Conservation (phyloP, 2,329 filamentous ascomycete species). For the Xylaria sp. region DNA sequence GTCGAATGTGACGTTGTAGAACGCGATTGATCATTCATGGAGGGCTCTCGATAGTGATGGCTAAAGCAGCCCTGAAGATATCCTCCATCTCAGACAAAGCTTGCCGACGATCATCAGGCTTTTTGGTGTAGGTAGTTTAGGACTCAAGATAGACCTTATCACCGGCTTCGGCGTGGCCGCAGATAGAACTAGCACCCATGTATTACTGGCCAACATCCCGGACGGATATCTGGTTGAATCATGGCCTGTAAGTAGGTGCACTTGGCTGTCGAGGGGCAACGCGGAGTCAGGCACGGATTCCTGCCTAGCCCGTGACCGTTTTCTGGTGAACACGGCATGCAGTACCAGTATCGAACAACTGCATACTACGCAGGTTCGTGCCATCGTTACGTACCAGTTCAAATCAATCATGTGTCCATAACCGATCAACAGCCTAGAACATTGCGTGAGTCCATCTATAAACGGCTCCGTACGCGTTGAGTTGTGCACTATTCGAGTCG, state of each 20-base stretch:
- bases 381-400: neutral
- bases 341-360: neutral
- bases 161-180: slow-evolving; percentile 17
- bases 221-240: neutral
- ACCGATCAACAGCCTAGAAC: slow-evolving; percentile 11
- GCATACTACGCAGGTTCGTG: neutral
- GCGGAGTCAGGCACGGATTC: neutral
- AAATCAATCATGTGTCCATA: neutral
- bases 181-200: neutral
- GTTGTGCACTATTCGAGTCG: too few species aligned
- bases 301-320: neutral
- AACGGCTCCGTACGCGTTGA: slow-evolving; percentile 9
- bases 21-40: neutral
- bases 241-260: neutral
- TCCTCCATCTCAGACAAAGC: neutral
- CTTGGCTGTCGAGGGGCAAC: neutral
- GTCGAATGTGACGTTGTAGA: neutral
- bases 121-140: neutral
- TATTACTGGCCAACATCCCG: neutral
- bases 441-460: slow-evolving; percentile 4
- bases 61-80: slow-evolving; percentile 14
- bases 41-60: neutral
- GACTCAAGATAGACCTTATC: slow-evolving; percentile 11
- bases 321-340: neutral
- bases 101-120: neutral